A percentile compares a stretch with the other conserved stretches of the same genome.
Conservation (phyloP, 2,329 filamentous ascomycete genomes). For the Annulohypoxylon truncatum region DNA sequence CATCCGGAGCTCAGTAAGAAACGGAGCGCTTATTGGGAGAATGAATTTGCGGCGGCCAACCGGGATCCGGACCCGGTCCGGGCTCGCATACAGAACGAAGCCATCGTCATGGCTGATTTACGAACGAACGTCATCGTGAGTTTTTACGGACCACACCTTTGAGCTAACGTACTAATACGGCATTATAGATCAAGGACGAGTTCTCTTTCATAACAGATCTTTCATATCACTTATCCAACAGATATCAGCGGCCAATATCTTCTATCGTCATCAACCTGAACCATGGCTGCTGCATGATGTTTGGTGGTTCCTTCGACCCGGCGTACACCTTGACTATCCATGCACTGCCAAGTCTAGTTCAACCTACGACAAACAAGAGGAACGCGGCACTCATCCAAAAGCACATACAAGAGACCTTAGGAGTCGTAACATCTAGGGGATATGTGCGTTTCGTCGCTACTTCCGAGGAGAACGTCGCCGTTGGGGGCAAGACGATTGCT, state of each 20-base stretch:
- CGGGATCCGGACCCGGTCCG: slow-evolving; percentile 51
- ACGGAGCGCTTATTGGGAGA: slow-evolving; percentile 61
- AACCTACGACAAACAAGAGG: slow-evolving; percentile 81
- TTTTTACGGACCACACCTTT: slow-evolving; percentile 18
- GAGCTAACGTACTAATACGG: slow-evolving; percentile 16
- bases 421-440: slow-evolving; percentile 74
- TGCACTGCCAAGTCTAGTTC: slow-evolving; percentile 75
- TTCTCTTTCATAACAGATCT: slow-evolving; percentile 79
- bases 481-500: slow-evolving; percentile 75
- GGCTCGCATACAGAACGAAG: slow-evolving; percentile 64
- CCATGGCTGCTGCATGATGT: slow-evolving; percentile 79
- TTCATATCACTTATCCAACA: slow-evolving; percentile 76
- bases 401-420: slow-evolving; percentile 77
- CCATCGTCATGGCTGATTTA: slow-evolving; percentile 71
- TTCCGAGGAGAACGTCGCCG: slow-evolving; percentile 77
- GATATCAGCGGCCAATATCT: slow-evolving; percentile 79
- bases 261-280: slow-evolving; percentile 81
- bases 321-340: slow-evolving; percentile 83
- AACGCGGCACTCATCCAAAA: slow-evolving; percentile 81
- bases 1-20: slow-evolving; percentile 51
- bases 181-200: slow-evolving; percentile 75
- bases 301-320: slow-evolving; percentile 80
- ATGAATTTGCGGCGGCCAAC: slow-evolving; percentile 54
- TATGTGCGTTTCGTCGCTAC: slow-evolving; percentile 78
- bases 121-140: slow-evolving; percentile 73